Conservation (phyloP, 441 rosid species). For the Adansonia madagascariensis region DNA sequence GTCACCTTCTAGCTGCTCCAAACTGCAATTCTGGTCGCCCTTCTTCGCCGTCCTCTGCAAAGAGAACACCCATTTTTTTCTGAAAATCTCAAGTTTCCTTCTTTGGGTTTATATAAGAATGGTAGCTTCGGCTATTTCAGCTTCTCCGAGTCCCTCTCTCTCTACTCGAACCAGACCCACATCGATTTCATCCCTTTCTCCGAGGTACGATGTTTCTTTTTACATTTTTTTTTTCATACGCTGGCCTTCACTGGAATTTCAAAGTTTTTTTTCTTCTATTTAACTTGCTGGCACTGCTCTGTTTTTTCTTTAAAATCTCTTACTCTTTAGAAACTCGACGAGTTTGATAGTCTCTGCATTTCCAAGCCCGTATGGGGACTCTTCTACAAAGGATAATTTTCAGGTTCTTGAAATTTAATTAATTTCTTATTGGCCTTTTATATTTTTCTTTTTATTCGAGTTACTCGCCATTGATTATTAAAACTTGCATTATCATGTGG, state of each 20-base stretch:
- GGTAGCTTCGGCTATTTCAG: constrained; percentile 61
- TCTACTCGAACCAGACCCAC: constrained; percentile 39
- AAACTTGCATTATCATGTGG: neutral
- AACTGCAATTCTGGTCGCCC: neutral
- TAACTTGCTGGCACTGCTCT: neutral
- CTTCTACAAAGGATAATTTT: constrained; percentile 42
- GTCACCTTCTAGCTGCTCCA: neutral
- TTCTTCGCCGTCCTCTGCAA: neutral
- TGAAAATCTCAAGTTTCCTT: neutral
- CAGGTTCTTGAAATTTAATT: neutral
- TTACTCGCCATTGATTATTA: neutral
- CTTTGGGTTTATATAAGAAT: constrained; percentile 25
- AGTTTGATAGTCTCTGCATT: constrained; percentile 49
- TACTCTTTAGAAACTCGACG: constrained; percentile 45
- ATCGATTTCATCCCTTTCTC: constrained; percentile 39
- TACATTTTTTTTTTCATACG: neutral
- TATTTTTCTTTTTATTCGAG: neutral
- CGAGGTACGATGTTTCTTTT: constrained; percentile 40
- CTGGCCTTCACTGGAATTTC: neutral
- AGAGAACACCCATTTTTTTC: neutral
- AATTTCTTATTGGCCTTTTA: neutral
- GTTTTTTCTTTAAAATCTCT: constrained; percentile 8
- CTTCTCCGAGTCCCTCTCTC: constrained; percentile 42
- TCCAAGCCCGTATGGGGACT: constrained; percentile 48
- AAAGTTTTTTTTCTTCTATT: neutral